Evolutionary conservation across 202 grass and related monocot genomes (phyloP), one percentile per base, ranked within the genome.

Genomic region (Brachypodium distachyon): DNA sequence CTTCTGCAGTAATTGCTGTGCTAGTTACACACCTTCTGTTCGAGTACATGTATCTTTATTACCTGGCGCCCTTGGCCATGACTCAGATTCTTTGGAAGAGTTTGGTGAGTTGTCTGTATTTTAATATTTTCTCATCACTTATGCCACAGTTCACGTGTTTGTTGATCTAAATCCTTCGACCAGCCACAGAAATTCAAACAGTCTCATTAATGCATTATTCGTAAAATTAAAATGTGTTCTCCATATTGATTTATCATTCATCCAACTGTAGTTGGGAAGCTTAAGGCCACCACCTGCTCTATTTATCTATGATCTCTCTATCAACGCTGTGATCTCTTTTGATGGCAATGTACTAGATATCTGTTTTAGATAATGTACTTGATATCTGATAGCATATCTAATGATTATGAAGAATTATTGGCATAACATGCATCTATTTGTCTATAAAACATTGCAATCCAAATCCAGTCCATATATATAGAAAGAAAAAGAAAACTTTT

Each of bases 41-140:
- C 71, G 81, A 55, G 69, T 87, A 29, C 82, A 81, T 80, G 38
- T 67, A 59, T 89, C 88, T 19, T 23, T 89, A 26, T 72, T 85
- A 80, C 70, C 83, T 76, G 62, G 65, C 64, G 81, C 73, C 29
- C 87, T 81, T 70, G 54, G 74, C 52, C 43, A 77, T 51, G 67
- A 67, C 16, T 68, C 48, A 21, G 82, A 97, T 29, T 69, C 33
- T 56, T 37, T 17, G 6, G 68, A 77, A 62, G 73, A 87, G n/a
- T 12, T 50, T 69, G 83, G 94, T 94, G 77, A 87, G 78, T 81
- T 77, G 26, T 31, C 38, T 81, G 7, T 63, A 39, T 66, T 66
- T 74, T 37, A 21, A 4, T 14, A 7, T 19, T 54, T 7, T 27
- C 4, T 37, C 16, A 18, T 41, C 43, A 69, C 61, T 55, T 78